A percentile compares a stretch with the other conserved stretches of the same genome.
These are phyloP conservation scores for Yamadazyma jaroonii DNA, from an alignment of 1,139 yeast species.

Conservation along the genomic window DNA sequence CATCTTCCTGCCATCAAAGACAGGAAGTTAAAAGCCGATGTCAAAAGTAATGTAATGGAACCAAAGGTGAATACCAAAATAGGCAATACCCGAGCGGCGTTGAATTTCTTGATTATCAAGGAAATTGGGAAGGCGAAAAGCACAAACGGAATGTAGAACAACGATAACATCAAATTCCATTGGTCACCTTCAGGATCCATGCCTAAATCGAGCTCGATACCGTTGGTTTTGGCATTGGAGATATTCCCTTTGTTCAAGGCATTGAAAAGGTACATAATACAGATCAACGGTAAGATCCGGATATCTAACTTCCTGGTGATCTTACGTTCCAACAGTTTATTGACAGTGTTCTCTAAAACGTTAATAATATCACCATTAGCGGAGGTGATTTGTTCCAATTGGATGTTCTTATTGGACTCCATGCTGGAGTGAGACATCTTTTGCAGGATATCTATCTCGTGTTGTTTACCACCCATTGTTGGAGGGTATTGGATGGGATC, in stretches of 20 bases:
- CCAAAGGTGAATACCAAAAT: slow-evolving; percentile 30
- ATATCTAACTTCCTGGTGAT: slow-evolving; percentile 33
- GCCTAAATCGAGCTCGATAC: slow-evolving; percentile 23
- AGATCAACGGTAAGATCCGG: slow-evolving; percentile 28
- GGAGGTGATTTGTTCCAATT: slow-evolving; percentile 16
- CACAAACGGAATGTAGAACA: slow-evolving; percentile 31
- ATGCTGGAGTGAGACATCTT: slow-evolving; percentile 14
- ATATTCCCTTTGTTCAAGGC: slow-evolving; percentile 29
- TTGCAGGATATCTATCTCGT: slow-evolving; percentile 10
- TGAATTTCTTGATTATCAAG: slow-evolving; percentile 25
- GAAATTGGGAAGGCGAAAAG: slow-evolving; percentile 34
- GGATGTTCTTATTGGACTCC: slow-evolving; percentile 9
- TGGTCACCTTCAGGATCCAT: slow-evolving; percentile 23
- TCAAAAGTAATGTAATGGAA: slow-evolving; percentile 22
- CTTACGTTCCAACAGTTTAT: slow-evolving; percentile 20
- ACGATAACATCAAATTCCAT: slow-evolving; percentile 28
- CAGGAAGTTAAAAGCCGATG: slow-evolving; percentile 22
- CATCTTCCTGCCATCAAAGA: slow-evolving; percentile 26
- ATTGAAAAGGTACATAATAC: slow-evolving; percentile 26
- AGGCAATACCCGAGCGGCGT: slow-evolving; percentile 28
- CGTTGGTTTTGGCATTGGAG: slow-evolving; percentile 27
- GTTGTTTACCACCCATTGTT: not conserved
- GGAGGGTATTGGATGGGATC: too few relatives aligned
- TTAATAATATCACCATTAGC: slow-evolving; percentile 14
- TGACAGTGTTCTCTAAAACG: slow-evolving; percentile 11